Base-by-base conservation (phyloP, 169 alveolate species). In the Cyclospora cayetanensis region DNA sequence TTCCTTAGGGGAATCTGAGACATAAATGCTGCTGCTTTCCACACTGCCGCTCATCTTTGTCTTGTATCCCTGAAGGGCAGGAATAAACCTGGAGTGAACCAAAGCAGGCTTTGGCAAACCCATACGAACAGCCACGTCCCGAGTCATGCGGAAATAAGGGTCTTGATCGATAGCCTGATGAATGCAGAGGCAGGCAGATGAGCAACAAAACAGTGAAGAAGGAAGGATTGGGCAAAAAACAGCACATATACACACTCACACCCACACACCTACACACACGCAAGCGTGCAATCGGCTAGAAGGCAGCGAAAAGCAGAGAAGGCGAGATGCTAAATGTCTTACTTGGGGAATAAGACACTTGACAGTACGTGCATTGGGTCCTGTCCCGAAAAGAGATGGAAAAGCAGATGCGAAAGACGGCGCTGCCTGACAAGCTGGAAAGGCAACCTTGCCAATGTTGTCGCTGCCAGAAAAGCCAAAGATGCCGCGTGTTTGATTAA, bases 111-210 rank as follows among this genome's bases (percentile, higher is more conserved):
- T 99, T 91, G 98, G 95, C 93, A 96, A 96, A 77, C 99, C 99
- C 95, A 98, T 94, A 91, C 98, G 98, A 27, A 97, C 98, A 11
- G 99, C 99, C 27, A 99, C 98, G 91, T 99, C 99, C 79, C 99
- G 95, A 7, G 99, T 98, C 96, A 99, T 96, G 94, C 99, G 94
- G 95, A 99, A 99, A 95, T 98, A 99, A n/a, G 99, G 99, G 90
- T 99, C 99, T 96, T 99, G 99, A 92, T 99, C 99, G n/a, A 99
- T 99, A 2, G 99, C 99, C 93, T 98, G 98, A 15, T 99, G 99
- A 20, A 50, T 50, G 20, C 25, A 50, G n/a, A 63, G 34, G 76
- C 7, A 63, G 27, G n/a, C 11, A 63, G 76, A 63, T 9, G 34
- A 63, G 34, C 76, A 12, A 25, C 12, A 15, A 12, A 7, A 9